Evolutionary conservation across 2,329 filamentous ascomycete species (phyloP).

Genomic region (Alternaria sp.): DNA sequence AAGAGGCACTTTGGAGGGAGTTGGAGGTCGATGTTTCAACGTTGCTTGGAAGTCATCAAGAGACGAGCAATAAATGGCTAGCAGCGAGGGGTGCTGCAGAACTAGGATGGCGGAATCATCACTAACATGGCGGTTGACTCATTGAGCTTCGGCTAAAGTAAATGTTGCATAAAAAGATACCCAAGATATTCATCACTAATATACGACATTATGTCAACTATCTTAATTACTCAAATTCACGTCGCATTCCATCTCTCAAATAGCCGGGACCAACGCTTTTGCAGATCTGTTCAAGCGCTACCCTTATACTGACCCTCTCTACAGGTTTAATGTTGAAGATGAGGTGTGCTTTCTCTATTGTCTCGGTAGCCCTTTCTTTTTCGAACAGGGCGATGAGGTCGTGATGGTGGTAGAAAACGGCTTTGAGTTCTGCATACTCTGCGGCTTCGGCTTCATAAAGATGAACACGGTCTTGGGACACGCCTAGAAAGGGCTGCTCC

Average conservation of each 20-base stretch:
- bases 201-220: neutral
- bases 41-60: conserved; percentile 24
- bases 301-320: neutral
- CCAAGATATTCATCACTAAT: neutral
- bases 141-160: neutral
- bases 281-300: neutral
- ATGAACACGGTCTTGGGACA: no score
- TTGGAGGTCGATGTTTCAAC: conserved; percentile 31
- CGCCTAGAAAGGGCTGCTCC: no score
- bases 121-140: no score
- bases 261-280: no score
- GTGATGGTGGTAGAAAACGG: neutral
- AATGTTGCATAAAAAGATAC: conserved; percentile 1
- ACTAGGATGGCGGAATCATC: conserved; percentile 8
- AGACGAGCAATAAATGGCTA: conserved; percentile 20
- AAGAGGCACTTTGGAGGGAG: conserved; percentile 32
- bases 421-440: neutral
- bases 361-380: neutral
- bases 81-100: conserved; percentile 39
- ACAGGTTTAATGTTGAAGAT: neutral
- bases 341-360: neutral
- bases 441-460: no score
- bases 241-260: neutral
- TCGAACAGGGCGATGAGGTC: neutral
- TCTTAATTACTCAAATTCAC: neutral